Conservation (phyloP, 495 filamentous ascomycete genomes). For the Penicillium macrosclerotiorum region DNA sequence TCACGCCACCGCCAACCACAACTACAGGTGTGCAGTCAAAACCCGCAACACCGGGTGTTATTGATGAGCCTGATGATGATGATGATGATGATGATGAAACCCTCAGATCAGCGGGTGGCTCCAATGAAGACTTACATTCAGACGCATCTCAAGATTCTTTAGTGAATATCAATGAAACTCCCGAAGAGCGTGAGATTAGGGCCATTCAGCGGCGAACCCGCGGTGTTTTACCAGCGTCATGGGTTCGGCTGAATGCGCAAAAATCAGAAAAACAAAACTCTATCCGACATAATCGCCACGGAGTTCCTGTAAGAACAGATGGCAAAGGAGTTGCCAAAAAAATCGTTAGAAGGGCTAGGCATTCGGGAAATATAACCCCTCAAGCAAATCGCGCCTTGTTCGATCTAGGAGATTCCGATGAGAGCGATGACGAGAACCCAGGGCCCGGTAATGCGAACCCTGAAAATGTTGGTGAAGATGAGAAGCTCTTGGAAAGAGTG, state of each 20-base stretch:
- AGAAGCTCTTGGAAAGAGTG: constrained; percentile 9
- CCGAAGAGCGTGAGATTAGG: constrained; percentile 32
- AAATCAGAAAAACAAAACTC: constrained; percentile 36
- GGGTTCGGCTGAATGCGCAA: constrained; percentile 69
- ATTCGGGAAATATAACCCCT: constrained; percentile 11
- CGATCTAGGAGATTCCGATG: constrained; percentile 49
- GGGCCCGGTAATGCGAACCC: background rate
- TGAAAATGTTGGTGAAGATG: constrained; percentile 2
- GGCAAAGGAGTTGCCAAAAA: constrained; percentile 47
- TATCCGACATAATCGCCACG: constrained; percentile 20
- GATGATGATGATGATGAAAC: constrained; percentile 4
- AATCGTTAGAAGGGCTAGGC: constrained; percentile 26
- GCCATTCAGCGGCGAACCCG: constrained; percentile 58
- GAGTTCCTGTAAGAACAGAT: constrained; percentile 18
- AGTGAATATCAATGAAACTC: constrained; percentile 11
- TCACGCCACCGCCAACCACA: constrained; percentile 33
- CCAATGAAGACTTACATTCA: constrained; percentile 22
- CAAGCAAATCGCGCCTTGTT: constrained; percentile 33
- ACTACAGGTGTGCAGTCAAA: constrained; percentile 31
- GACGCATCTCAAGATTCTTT: constrained; percentile 14
- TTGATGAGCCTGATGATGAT: constrained; percentile 1
- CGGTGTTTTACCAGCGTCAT: constrained; percentile 89
- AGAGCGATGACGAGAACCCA: constrained; percentile 46
- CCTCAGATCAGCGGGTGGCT: constrained; percentile 13
- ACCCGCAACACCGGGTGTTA: constrained; percentile 3